A percentile compares a stretch with the other conserved stretches of the same genome.
These are phyloP conservation scores for Pistacia vera DNA, from an alignment of 345 rosid genomes.

Conservation along the genomic window DNA sequence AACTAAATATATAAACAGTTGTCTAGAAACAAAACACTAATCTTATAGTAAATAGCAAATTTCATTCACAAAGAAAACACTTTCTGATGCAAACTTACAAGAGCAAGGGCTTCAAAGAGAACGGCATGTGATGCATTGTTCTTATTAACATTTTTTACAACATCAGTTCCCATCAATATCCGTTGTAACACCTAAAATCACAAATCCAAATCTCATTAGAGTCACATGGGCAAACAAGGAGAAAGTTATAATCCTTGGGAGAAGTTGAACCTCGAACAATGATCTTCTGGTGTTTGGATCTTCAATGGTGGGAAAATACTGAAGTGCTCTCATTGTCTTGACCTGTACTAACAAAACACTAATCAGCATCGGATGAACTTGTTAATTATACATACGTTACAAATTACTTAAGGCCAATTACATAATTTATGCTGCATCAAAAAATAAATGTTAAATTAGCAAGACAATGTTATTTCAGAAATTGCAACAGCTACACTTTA, in stretches of 20 bases:
- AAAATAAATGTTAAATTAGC: not conserved
- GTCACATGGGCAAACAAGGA: conserved; percentile 10
- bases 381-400: not conserved
- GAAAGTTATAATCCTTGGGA: conserved; percentile 18
- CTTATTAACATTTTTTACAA: conserved; percentile 97
- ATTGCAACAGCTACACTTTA: not conserved
- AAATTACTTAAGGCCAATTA: conserved; percentile 16
- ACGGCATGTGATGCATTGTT: conserved; percentile 99
- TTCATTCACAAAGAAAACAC: conserved; percentile 16
- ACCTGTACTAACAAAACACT: conserved; percentile 55
- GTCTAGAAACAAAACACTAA: not conserved
- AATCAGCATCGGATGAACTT: conserved; percentile 29
- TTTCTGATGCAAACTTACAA: conserved; percentile 57
- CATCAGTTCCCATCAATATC: conserved; percentile 98
- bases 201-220: conserved; percentile 34
- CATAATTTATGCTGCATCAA: not conserved
- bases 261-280: conserved; percentile 74
- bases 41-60: conserved; percentile 1
- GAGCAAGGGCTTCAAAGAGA: conserved; percentile 99
- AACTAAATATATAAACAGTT: not conserved
- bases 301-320: conserved; percentile 97
- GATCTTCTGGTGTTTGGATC: conserved; percentile 92
- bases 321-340: conserved; percentile 98
- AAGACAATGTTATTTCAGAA: not conserved
- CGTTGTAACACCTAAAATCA: conserved; percentile 89